Percentiles rank a stretch among this genome's conserved stretches.
Evolutionary conservation across 2,329 filamentous ascomycete genomes (phyloP).

Genomic region (Bipolaris zeicola): DNA sequence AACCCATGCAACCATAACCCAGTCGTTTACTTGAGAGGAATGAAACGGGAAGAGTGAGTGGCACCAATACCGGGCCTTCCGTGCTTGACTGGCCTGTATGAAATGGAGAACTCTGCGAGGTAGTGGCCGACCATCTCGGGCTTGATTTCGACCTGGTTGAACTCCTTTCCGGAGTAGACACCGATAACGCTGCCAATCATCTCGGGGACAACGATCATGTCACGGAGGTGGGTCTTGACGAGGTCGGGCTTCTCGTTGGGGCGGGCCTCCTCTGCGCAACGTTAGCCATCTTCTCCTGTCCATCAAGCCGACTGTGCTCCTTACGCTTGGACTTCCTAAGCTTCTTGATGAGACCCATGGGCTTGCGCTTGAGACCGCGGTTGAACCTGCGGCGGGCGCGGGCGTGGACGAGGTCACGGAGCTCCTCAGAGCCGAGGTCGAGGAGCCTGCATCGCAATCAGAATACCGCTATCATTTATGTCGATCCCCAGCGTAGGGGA

Average conservation of each 20-base stretch:
- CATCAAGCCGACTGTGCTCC: background rate
- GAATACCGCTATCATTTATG: slow-evolving; percentile 14
- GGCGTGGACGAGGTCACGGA: slow-evolving; percentile 99
- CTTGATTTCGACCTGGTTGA: slow-evolving; percentile 99
- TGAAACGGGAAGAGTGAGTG: slow-evolving; percentile 99
- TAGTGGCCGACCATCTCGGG: slow-evolving; percentile 99
- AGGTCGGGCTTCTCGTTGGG: slow-evolving; percentile 99
- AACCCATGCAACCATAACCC: slow-evolving; percentile 50
- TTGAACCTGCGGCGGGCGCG: slow-evolving; percentile 99
- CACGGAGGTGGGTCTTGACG: slow-evolving; percentile 98
- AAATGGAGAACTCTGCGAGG: slow-evolving; percentile 99
- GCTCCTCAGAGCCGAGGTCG: slow-evolving; percentile 97
- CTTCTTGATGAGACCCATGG: slow-evolving; percentile 99
- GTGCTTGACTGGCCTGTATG: slow-evolving; percentile 99
- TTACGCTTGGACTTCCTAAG: slow-evolving; percentile 79
- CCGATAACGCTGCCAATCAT: slow-evolving; percentile 99
- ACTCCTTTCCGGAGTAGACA: slow-evolving; percentile 99
- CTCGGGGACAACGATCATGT: slow-evolving; percentile 99
- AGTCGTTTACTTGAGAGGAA: slow-evolving; percentile 90
- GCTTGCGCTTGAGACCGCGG: slow-evolving; percentile 99
- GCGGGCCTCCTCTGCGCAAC: slow-evolving; percentile 37
- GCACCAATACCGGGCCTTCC: slow-evolving; percentile 99
- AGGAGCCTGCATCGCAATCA: slow-evolving; percentile 73
- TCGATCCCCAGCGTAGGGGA: slow-evolving; percentile 1
- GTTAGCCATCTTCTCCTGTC: slow-evolving; percentile 4